These are phyloP conservation scores for Tubosaeta brunneosetosa DNA, from an alignment of 768 basidiomycete genomes.

Conservation along the genomic window DNA sequence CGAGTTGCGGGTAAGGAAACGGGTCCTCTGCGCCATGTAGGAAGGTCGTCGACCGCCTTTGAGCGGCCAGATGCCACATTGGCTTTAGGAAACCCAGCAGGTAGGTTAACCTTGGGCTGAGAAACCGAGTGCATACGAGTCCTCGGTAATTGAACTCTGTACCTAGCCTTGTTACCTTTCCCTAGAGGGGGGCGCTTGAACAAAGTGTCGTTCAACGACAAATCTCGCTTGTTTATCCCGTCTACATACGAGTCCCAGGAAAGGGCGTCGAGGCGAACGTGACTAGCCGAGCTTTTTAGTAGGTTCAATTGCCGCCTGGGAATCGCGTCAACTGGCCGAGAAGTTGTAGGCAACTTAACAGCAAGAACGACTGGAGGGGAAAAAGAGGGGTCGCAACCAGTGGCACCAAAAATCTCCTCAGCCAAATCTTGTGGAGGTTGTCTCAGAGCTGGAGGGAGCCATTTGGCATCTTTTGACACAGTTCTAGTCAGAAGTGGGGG, in stretches of 20 bases:
- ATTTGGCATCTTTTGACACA: slow-evolving; percentile 39
- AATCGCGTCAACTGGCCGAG: slow-evolving; percentile 41
- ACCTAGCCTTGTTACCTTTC: slow-evolving; percentile 33
- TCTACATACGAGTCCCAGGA: slow-evolving; percentile 70
- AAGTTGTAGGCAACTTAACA: slow-evolving; percentile 47
- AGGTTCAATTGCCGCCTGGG: slow-evolving; percentile 44
- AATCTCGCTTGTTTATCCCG: slow-evolving; percentile 56
- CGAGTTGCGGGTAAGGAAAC: slow-evolving; percentile 13
- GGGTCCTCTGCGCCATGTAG: slow-evolving; percentile 39
- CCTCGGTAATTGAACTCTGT: slow-evolving; percentile 35
- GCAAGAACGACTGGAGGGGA: slow-evolving; percentile 40
- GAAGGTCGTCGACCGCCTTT: slow-evolving; percentile 31
- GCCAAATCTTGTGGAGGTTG: slow-evolving; percentile 34
- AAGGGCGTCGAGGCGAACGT: slow-evolving; percentile 57
- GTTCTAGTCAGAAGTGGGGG: slow-evolving; percentile 10
- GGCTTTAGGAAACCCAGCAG: slow-evolving; percentile 22
- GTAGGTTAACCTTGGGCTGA: slow-evolving; percentile 39
- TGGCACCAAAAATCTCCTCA: slow-evolving; percentile 43
- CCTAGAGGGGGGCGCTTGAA: slow-evolving; percentile 42
- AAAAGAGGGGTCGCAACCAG: slow-evolving; percentile 43
- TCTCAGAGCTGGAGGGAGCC: slow-evolving; percentile 56
- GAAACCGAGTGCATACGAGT: slow-evolving; percentile 3
- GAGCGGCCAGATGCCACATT: slow-evolving; percentile 21
- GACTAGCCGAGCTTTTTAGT: slow-evolving; percentile 35
- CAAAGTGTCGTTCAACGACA: slow-evolving; percentile 61